These are phyloP conservation scores for Hygrophoropsis aurantiaca DNA, from an alignment of 768 basidiomycete species.

Conservation along the genomic window DNA sequence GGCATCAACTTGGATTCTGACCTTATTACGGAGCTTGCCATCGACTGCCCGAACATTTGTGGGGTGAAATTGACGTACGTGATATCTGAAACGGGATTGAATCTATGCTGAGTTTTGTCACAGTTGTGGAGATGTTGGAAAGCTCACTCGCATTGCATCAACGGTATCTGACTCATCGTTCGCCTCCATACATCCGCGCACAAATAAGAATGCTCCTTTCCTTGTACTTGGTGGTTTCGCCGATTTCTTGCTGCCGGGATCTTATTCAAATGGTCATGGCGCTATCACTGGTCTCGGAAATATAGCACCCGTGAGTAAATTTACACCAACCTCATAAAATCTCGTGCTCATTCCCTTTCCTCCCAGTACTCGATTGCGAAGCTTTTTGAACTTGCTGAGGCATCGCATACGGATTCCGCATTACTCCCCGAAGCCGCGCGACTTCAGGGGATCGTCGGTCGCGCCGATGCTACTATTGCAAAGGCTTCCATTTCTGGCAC, in stretches of 20 bases:
- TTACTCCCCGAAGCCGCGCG: conserved; percentile 67
- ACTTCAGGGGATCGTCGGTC: conserved; percentile 79
- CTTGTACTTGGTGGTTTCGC: conserved; percentile 83
- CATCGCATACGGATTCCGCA: conserved; percentile 51
- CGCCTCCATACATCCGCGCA: conserved; percentile 60
- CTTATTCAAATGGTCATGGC: conserved; percentile 75
- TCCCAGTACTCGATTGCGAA: conserved; percentile 55
- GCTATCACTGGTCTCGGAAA: conserved; percentile 91
- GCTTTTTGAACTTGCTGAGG: conserved; percentile 62
- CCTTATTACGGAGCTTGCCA: conserved; percentile 77
- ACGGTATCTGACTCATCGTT: conserved; percentile 60
- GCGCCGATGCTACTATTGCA: conserved; percentile 78
- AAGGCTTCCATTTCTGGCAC: conserved; percentile 78
- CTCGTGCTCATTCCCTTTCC: conserved; percentile 3
- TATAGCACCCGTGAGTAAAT: conserved; percentile 62
- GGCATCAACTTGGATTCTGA: conserved; percentile 93
- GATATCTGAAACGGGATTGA: not conserved
- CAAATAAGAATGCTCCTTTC: conserved; percentile 66
- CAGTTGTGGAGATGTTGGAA: conserved; percentile 91
- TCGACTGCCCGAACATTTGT: conserved; percentile 70
- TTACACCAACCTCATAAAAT: conserved; percentile 1
- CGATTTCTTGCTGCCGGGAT: conserved; percentile 78
- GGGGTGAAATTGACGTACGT: conserved; percentile 90
- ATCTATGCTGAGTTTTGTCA: conserved; percentile 8
- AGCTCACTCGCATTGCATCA: conserved; percentile 81